Evolutionary conservation across 768 basidiomycete genomes (phyloP).

Genomic region (Russula abietina): DNA sequence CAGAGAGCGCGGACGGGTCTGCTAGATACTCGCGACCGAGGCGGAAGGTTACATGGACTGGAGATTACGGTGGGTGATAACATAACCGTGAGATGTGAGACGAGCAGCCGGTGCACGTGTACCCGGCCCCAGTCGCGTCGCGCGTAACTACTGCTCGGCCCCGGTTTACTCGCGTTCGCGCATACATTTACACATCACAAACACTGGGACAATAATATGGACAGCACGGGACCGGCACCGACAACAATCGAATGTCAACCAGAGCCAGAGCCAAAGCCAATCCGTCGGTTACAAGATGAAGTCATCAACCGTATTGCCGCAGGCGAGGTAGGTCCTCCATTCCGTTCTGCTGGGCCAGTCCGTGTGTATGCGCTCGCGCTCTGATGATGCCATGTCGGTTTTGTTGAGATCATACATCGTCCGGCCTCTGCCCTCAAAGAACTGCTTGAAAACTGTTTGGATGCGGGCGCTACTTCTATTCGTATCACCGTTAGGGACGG

Average conservation of each 20-base stretch:
- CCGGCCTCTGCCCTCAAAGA: slow-evolving; percentile 96
- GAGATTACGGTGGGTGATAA: not conserved
- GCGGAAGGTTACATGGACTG: slow-evolving; percentile 15
- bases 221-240: not conserved
- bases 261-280: slow-evolving; percentile 19
- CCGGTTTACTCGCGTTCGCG: not conserved
- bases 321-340: slow-evolving; percentile 46
- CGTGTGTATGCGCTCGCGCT: too few relatives aligned
- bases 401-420: slow-evolving; percentile 68
- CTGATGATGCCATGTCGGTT: not conserved
- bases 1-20: not conserved
- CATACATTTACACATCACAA: not conserved
- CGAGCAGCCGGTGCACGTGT: not conserved
- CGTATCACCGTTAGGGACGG: slow-evolving; percentile 90
- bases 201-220: not conserved
- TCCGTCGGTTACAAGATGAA: slow-evolving; percentile 20
- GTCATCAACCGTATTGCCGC: slow-evolving; percentile 33
- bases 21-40: slow-evolving; percentile 7
- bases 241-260: slow-evolving; percentile 5
- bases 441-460: slow-evolving; percentile 90
- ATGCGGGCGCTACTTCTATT: slow-evolving; percentile 85
- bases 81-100: too few relatives aligned
- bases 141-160: not conserved
- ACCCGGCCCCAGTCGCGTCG: not conserved
- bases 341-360: too few relatives aligned